A percentile compares a stretch with the other conserved stretches of the same genome.
These are phyloP conservation scores for Sphaerulina musiva DNA, from an alignment of 2,329 filamentous ascomycete species.

Conservation along the genomic window DNA sequence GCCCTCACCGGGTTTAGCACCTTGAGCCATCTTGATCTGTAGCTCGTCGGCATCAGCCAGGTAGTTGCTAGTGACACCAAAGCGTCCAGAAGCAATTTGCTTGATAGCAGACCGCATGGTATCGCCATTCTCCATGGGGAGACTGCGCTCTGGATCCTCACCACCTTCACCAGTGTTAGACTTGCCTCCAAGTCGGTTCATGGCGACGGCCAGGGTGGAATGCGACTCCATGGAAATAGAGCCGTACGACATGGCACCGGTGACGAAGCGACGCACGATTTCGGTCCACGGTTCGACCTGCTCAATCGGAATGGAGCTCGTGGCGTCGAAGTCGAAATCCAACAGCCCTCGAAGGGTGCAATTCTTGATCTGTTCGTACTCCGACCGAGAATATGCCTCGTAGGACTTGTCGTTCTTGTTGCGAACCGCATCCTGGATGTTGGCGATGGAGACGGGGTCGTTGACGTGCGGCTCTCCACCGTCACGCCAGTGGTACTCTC, in stretches of 20 bases:
- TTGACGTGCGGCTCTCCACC: constrained; percentile 94
- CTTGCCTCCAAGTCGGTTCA: constrained; percentile 94
- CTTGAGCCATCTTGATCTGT: constrained; percentile 99
- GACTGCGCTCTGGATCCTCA: constrained; percentile 85
- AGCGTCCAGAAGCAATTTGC: constrained; percentile 91
- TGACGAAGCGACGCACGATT: constrained; percentile 92
- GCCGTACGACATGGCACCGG: constrained; percentile 96
- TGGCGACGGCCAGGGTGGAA: constrained; percentile 88
- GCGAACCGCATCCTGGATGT: constrained; percentile 92
- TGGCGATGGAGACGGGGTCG: constrained; percentile 88
- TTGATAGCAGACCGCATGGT: constrained; percentile 98
- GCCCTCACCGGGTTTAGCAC: constrained; percentile 94
- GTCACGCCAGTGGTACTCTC: constrained; percentile 97
- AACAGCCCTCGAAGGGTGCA: constrained; percentile 91
- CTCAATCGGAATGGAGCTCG: constrained; percentile 79
- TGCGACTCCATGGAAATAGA: constrained; percentile 99
- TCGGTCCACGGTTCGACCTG: constrained; percentile 98
- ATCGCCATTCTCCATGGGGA: constrained; percentile 81
- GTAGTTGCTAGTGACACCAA: constrained; percentile 92
- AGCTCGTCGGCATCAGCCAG: constrained; percentile 91
- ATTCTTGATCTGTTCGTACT: constrained; percentile 94
- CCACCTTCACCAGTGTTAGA: constrained; percentile 97
- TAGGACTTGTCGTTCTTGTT: constrained; percentile 99
- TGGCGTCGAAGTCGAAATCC: constrained; percentile 91
- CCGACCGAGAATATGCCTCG: constrained; percentile 86